Evolutionary conservation across 176 grass and related monocot species (phyloP).

Genomic region (Oryza glumipatula): DNA sequence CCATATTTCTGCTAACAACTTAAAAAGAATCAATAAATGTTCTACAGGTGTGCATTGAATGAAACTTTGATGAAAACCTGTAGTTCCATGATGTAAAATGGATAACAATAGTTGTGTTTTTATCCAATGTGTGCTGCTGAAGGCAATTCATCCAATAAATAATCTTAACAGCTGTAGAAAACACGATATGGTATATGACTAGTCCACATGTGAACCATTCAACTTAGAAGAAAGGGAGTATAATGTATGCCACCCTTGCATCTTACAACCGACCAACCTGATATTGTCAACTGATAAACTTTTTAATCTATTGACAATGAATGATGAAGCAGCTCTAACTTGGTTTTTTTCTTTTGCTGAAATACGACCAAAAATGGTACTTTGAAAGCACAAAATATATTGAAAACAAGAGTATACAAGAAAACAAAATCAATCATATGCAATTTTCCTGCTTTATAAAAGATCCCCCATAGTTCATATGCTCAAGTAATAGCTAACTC

Average conservation of each 20-base stretch:
- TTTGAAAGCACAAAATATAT: background rate
- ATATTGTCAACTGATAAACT: background rate
- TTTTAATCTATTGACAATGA: background rate
- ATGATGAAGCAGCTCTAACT: background rate
- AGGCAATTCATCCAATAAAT: background rate
- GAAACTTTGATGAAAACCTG: background rate
- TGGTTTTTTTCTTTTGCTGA: background rate
- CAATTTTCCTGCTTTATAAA: background rate
- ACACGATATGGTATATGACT: background rate
- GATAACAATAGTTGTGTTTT: background rate
- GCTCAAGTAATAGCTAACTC: background rate
- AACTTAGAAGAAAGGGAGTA: constrained; percentile 3
- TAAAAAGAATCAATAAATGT: constrained; percentile 17
- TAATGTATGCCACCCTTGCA: background rate
- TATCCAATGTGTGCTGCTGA: background rate
- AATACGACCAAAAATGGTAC: background rate
- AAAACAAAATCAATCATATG: background rate
- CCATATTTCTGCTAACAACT: background rate
- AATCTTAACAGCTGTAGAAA: background rate
- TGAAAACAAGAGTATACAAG: background rate
- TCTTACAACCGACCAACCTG: background rate
- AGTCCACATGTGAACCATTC: background rate
- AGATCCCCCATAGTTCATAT: background rate
- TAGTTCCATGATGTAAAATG: background rate
- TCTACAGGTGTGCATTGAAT: background rate